A percentile compares a stretch with the other conserved stretches of the same genome.
Conservation (phyloP, 306 rosid species). For the Cicer chorassanicum region DNA sequence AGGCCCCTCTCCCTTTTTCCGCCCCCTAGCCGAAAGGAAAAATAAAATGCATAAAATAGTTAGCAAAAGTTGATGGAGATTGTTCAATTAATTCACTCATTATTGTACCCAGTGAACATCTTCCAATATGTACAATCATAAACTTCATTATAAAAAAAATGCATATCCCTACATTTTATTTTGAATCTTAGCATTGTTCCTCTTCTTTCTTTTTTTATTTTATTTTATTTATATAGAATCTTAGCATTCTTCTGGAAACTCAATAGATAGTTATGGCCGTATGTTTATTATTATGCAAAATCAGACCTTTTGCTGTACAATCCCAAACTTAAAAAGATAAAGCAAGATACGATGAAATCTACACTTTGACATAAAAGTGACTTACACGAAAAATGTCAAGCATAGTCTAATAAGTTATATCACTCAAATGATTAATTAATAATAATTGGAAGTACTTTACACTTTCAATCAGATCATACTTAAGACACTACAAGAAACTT, state of each 20-base stretch:
- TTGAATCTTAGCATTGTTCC: no score
- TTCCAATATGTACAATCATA: no score
- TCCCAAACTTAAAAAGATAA: slow-evolving; percentile 44
- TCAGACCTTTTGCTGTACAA: slow-evolving; percentile 12
- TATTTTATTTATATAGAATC: no score
- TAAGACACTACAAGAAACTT: no score
- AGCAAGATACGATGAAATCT: slow-evolving; percentile 46
- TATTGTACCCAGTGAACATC: no score
- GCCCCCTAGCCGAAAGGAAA: slow-evolving; percentile 3
- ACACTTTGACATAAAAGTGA: slow-evolving; percentile 41
- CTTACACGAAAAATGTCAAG: slow-evolving; percentile 11
- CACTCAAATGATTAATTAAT: slow-evolving; percentile 12
- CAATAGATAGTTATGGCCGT: not conserved
- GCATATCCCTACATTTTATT: not conserved
- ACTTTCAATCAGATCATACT: slow-evolving; percentile 14
- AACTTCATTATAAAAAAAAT: not conserved
- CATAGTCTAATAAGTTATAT: not conserved
- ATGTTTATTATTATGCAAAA: slow-evolving; percentile 6
- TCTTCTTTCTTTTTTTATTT: no score
- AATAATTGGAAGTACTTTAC: slow-evolving; percentile 13
- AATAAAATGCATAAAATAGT: not conserved
- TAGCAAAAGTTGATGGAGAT: not conserved
- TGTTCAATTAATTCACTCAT: slow-evolving; percentile 4
- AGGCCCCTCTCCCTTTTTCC: not conserved
- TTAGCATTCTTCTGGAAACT: not conserved